These are phyloP conservation scores for Rhodotorula sp. DNA, from an alignment of 1,284 basidiomycete species.

Conservation along the genomic window DNA sequence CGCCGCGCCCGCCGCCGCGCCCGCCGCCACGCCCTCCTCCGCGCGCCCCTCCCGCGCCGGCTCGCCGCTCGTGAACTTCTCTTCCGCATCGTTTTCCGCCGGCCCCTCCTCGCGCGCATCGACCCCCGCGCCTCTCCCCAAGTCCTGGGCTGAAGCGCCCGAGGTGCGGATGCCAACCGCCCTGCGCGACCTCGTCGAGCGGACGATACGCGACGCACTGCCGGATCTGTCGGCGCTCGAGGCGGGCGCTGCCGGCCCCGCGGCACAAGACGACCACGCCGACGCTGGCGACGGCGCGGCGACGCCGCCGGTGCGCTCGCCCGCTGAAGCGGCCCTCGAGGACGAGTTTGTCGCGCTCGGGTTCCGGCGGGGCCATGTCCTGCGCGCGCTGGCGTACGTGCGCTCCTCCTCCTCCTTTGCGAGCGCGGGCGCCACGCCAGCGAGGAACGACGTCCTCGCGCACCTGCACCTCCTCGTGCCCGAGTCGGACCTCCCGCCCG, in stretches of 20 bases:
- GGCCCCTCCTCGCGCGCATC: not conserved
- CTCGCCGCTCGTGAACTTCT: slow-evolving; percentile 5
- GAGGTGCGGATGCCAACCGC: slow-evolving; percentile 82
- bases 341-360: slow-evolving; percentile 51
- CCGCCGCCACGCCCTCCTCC: slow-evolving; percentile 10
- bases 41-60: slow-evolving; percentile 19
- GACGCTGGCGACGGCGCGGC: not conserved
- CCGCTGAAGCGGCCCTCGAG: slow-evolving; percentile 22
- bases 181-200: slow-evolving; percentile 78
- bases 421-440: slow-evolving; percentile 2
- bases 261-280: slow-evolving; percentile 7
- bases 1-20: not conserved
- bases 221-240: slow-evolving; percentile 15
- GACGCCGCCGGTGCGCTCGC: not conserved
- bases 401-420: slow-evolving; percentile 17
- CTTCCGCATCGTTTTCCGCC: not conserved
- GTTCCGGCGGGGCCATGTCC: slow-evolving; percentile 55
- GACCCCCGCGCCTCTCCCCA: slow-evolving; percentile 46
- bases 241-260: not conserved
- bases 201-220: slow-evolving; percentile 49
- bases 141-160: slow-evolving; percentile 66
- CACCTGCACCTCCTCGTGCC: slow-evolving; percentile 73
- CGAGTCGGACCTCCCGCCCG: slow-evolving; percentile 73
- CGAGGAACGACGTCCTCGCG: slow-evolving; percentile 67
- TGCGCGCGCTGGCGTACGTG: slow-evolving; percentile 44